These are phyloP conservation scores for Neophaeococcomyces aloes DNA, from an alignment of 2,329 filamentous ascomycete species.

Conservation along the genomic window DNA sequence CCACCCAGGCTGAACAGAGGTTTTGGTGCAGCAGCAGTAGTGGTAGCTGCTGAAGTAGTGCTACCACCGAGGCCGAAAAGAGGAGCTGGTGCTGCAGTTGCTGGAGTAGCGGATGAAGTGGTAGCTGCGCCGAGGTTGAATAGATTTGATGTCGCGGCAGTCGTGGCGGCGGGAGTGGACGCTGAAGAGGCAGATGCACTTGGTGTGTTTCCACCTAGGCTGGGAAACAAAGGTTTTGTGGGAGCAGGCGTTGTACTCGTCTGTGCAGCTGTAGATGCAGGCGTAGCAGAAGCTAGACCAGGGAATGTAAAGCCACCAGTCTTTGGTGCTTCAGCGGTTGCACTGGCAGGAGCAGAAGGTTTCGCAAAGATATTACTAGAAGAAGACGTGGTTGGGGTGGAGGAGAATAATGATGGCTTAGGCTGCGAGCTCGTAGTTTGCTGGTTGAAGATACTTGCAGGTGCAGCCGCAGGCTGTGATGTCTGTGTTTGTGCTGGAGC, in stretches of 20 bases:
- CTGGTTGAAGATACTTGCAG: too few species aligned
- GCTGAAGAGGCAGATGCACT: constrained; percentile 1
- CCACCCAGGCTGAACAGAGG: constrained; percentile 22
- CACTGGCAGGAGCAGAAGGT: background rate
- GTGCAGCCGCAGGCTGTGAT: too few species aligned
- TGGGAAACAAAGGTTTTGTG: background rate
- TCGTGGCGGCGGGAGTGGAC: constrained; percentile 14
- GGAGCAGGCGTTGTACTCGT: background rate
- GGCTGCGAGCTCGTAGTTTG: too few species aligned
- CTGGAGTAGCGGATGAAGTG: constrained; percentile 22
- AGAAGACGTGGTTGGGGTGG: background rate
- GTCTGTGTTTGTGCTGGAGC: too few species aligned
- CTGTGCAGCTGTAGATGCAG: constrained; percentile 13
- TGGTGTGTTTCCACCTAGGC: background rate
- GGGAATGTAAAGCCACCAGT: too few species aligned
- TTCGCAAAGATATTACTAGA: background rate
- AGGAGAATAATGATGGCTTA: too few species aligned
- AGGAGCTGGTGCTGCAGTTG: constrained; percentile 10
- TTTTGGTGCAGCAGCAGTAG: constrained; percentile 20
- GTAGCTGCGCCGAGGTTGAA: constrained; percentile 21
- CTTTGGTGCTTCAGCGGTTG: too few species aligned
- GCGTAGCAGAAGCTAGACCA: too few species aligned
- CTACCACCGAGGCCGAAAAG: constrained; percentile 12
- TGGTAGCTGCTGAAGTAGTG: constrained; percentile 23
- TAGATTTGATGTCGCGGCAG: constrained; percentile 22